These are phyloP conservation scores for Colletotrichum musicola DNA, from an alignment of 2,329 filamentous ascomycete genomes.

Conservation along the genomic window DNA sequence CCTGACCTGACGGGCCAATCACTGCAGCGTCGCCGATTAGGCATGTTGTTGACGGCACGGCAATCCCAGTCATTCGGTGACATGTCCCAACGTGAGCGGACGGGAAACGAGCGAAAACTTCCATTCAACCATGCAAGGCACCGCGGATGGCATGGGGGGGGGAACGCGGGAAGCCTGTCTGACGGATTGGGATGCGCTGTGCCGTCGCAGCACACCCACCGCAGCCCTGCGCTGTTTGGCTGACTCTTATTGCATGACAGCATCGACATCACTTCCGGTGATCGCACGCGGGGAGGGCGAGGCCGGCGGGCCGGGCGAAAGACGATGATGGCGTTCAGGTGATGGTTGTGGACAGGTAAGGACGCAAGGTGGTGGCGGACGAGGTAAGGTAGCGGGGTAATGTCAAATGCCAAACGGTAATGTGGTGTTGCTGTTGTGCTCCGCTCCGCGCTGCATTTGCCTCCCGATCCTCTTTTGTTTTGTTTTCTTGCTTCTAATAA, in stretches of 20 bases:
- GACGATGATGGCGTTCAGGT: not conserved
- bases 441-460: slow-evolving; percentile 22
- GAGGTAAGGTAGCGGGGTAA: not conserved
- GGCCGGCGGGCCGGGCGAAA: slow-evolving; percentile 9
- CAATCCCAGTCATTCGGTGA: slow-evolving; percentile 30
- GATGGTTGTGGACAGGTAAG: slow-evolving; percentile 12
- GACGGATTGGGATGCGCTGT: slow-evolving; percentile 29
- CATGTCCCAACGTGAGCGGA: slow-evolving; percentile 38
- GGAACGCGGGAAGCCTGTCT: slow-evolving; percentile 34
- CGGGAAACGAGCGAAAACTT: slow-evolving; percentile 23
- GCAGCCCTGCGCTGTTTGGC: slow-evolving; percentile 3
- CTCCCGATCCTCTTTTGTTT: not conserved
- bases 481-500: slow-evolving; percentile 27
- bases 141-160: slow-evolving; percentile 28
- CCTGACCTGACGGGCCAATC: slow-evolving; percentile 26
- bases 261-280: slow-evolving; percentile 2
- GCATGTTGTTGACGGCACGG: slow-evolving; percentile 11
- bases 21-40: slow-evolving; percentile 9
- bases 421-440: not conserved
- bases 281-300: slow-evolving; percentile 31
- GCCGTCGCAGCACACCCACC: slow-evolving; percentile 23
- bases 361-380: no score
- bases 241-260: slow-evolving; percentile 15
- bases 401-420: not conserved
- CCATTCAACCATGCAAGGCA: slow-evolving; percentile 36